A percentile compares a stretch with the other conserved stretches of the same genome.
phyloP scores from a whole-genome alignment of 2,329 filamentous ascomycete genomes.

The Drechslerella stenobrocha region DNA sequence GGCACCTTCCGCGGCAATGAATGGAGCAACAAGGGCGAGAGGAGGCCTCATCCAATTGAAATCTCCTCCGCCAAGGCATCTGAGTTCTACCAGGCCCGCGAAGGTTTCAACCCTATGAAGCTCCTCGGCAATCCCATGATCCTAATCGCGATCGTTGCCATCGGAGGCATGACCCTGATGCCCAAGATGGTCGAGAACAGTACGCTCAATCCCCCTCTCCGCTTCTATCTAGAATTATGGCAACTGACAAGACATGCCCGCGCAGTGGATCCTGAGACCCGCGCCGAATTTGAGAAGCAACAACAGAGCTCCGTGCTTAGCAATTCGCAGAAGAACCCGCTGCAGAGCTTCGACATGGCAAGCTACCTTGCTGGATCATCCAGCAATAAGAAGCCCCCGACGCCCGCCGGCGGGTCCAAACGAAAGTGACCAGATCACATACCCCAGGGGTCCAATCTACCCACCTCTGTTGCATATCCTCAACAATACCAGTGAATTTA shows the following conservation, averaged over 20 bases:
- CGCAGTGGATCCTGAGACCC: conserved; percentile 93
- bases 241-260: conserved; percentile 39
- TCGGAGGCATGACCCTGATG: conserved; percentile 86
- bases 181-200: conserved; percentile 94
- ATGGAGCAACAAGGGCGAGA: conserved; percentile 82
- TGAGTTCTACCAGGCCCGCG: conserved; percentile 71
- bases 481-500: background rate
- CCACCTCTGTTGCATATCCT: too few relatives aligned
- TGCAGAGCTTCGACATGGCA: conserved; percentile 66
- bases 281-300: conserved; percentile 87
- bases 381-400: conserved; percentile 16
- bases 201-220: conserved; percentile 60
- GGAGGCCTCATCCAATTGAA: conserved; percentile 62
- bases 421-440: conserved; percentile 24
- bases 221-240: conserved; percentile 1
- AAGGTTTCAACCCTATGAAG: conserved; percentile 53
- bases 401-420: conserved; percentile 21
- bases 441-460: too few relatives aligned
- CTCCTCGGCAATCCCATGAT: conserved; percentile 78
- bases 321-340: conserved; percentile 56
- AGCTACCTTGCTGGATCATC: conserved; percentile 64
- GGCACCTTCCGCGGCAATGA: conserved; percentile 87
- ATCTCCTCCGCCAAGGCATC: conserved; percentile 63
- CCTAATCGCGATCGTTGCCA: conserved; percentile 79
- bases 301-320: conserved; percentile 68